Evolutionary conservation across 352 stramenopile genomes (phyloP).

Genomic region (Heterotrichella gracilis): DNA sequence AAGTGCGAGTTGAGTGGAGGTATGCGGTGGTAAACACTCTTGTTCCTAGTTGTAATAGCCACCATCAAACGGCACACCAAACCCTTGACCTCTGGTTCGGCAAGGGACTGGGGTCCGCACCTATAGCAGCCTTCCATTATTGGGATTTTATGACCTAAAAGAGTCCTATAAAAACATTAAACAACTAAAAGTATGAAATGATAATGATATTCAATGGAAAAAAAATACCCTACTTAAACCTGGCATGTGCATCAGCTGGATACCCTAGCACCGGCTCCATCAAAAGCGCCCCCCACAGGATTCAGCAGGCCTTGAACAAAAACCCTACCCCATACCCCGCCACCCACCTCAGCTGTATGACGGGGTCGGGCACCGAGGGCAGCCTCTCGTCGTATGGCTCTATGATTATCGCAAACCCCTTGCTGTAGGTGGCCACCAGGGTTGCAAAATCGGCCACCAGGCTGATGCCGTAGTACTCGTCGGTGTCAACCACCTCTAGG

Average conservation of each 20-base stretch:
- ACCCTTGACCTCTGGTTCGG: neutral
- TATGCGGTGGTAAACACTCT: slow-evolving; percentile 26
- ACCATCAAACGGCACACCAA: neutral
- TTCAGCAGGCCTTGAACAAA: too few species aligned
- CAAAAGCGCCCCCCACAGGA: too few species aligned
- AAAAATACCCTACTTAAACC: too few species aligned
- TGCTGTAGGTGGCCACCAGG: slow-evolving; percentile 68
- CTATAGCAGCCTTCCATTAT: too few species aligned
- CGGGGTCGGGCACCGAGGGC: slow-evolving; percentile 22
- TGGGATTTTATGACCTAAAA: too few species aligned
- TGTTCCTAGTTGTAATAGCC: neutral
- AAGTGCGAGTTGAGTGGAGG: slow-evolving; percentile 72
- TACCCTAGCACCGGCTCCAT: too few species aligned
- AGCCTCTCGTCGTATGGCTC: slow-evolving; percentile 24
- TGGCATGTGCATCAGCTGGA: too few species aligned
- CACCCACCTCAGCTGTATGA: slow-evolving; percentile 21
- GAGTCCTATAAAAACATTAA: too few species aligned
- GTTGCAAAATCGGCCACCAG: slow-evolving; percentile 85
- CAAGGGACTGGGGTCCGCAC: slow-evolving; percentile 8
- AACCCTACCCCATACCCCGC: too few species aligned
- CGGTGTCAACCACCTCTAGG: slow-evolving; percentile 63
- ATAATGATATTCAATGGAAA: too few species aligned
- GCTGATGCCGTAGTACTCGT: slow-evolving; percentile 68
- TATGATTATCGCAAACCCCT: slow-evolving; percentile 89
- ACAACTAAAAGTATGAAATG: too few species aligned